Evolutionary conservation across 2,329 filamentous ascomycete species (phyloP), one percentile per base, ranked within the genome.

Genomic region (Coniochaeta sp.): DNA sequence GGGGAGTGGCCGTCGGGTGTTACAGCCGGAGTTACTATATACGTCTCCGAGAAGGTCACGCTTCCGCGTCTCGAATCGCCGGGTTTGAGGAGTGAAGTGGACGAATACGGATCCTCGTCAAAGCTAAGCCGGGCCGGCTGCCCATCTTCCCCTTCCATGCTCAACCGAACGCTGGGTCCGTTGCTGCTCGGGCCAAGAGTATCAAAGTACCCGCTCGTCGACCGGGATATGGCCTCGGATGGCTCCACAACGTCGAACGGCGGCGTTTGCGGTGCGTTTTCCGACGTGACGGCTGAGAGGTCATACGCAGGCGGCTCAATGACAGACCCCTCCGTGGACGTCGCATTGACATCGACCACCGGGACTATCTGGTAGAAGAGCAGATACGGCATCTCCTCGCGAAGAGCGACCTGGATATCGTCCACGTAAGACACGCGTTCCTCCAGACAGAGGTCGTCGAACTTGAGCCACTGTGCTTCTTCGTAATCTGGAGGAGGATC

Each of bases 351-450:
- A 60, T 93, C 89, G 33, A 91, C 85, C 68, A 96, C 91, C 0
- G 93, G 93, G 33, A 96, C 84, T 44, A 98, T 90, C 72, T 97
- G 93, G 69, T 97, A 99, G 73, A 98, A 98, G 0, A 99, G 79
- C 7, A 98, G 82, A 71, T 98, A 98, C 0, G 95, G 93, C 72
- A 91, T 96, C 72, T 97, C 93, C n/a, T 89, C 83, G 65, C 85
- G 88, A 57, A 98, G 76, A 0, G 90, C 88, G 65, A 88, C 76
- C 63, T 90, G 87, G 66, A 88, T 84, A 64, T 97, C 89, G 67
- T 96, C 85, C 57, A 97, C 87, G 59, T 89, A 81, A 0, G 81
- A 81, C 3, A 98, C 89, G 28, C 93, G 85, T 60, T 87, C 81
- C 38, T 83, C 78, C 0, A 72, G 72, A 34, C n/a, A 22, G n/a